Percentiles rank a stretch among this genome's conserved stretches.
Conservation (phyloP, 768 basidiomycete species). For the Pholiota conissans region DNA sequence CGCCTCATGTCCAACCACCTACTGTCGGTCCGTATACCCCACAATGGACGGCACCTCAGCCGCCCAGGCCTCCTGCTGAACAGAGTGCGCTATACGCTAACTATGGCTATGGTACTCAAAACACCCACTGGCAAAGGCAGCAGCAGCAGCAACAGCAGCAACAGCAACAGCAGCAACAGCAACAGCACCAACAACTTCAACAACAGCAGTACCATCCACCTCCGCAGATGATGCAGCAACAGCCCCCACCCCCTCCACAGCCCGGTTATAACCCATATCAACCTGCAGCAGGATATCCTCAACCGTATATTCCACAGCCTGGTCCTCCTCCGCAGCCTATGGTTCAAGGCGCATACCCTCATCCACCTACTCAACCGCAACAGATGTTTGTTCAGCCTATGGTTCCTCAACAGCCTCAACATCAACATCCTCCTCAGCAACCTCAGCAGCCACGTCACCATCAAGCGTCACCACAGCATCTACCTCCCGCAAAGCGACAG, state of each 20-base stretch:
- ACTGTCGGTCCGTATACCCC: conserved; percentile 54
- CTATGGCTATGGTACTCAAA: conserved; percentile 84
- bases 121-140: conserved; percentile 61
- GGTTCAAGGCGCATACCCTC: conserved; percentile 49
- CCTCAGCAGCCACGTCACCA: conserved; percentile 56
- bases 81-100: conserved; percentile 88
- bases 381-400: conserved; percentile 47
- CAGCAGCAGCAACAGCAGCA: conserved; percentile 56
- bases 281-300: conserved; percentile 70
- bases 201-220: conserved; percentile 53
- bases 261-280: conserved; percentile 79
- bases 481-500: conserved; percentile 91
- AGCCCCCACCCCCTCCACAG: conserved; percentile 52
- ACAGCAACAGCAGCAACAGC: conserved; percentile 51
- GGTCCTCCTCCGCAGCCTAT: conserved; percentile 48
- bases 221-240: conserved; percentile 55
- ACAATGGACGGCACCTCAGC: conserved; percentile 67
- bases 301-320: conserved; percentile 40
- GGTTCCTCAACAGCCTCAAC: conserved; percentile 43
- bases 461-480: conserved; percentile 73
- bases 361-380: conserved; percentile 46
- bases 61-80: conserved; percentile 68
- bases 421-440: conserved; percentile 38
- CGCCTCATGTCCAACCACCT: conserved; percentile 52
- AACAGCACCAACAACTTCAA: conserved; percentile 52